Base-by-base conservation (phyloP, 75 land plant genomes). In the Cryptomeria japonica region DNA sequence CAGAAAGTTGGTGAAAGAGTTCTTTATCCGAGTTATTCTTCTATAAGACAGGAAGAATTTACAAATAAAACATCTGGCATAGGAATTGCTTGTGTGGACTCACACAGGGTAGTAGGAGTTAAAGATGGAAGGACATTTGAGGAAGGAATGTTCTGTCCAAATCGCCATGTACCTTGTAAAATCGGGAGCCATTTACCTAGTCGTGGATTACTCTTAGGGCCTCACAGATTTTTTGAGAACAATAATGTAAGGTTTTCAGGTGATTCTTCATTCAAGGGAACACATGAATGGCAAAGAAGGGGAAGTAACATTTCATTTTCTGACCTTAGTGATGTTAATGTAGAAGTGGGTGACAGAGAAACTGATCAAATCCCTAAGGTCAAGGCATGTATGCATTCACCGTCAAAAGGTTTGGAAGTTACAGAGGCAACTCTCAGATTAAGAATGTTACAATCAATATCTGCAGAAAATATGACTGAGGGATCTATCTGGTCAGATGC, bases 401-500 rank as follows among this genome's bases (percentile, higher is more conserved):
- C 97, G 39, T 77, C 86, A 31, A 76, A 90, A 32, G 85, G 85
- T 86, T 86, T 88, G 3, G 41, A 92, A 88, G 70, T 92, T 34
- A 87, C 89, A 88, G 95, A 96, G 86, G 56, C 92, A 83, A 87
- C 90, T 87, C 93, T 97, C 58, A 89, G 92, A 84, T 42, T 94
- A 22, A 87, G 93, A 58, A 87, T 90, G 41, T 47, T 31, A 31
- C 84, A 86, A 1, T 58, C 91, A 42, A 84, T 72, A 85, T 51
- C 9, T 82, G 39, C 25, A 34, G 47, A 36, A 10, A 85, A 91
- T 32, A 44, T 56, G 36, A 84, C 84, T 36, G 76, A 61, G 1
- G 91, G 86, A 73, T 55, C 41, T 76, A 75, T 85, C 25, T 97
- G 99, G 99, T 98, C 99, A 68, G 89, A 84, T 41, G 94, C 99